Evolutionary conservation across 2,329 filamentous ascomycete species (phyloP).

Genomic region (Pseudopithomyces maydicus): DNA sequence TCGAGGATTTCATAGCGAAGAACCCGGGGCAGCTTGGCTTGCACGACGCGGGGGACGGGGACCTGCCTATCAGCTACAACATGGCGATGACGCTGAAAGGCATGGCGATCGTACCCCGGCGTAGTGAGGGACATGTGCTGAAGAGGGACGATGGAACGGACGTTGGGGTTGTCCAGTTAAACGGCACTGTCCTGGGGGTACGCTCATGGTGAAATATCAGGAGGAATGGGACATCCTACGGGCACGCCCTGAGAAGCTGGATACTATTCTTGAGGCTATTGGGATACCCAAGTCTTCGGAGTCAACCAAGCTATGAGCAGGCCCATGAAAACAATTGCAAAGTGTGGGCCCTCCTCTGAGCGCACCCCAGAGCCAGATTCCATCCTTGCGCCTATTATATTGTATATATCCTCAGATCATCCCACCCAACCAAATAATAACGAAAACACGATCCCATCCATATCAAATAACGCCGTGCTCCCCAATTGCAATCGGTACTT

Average conservation of each 20-base stretch:
- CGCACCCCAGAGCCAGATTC: no score
- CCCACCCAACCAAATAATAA: no score
- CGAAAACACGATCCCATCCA: no score
- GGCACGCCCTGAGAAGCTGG: conserved; percentile 47
- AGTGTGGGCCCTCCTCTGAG: no score
- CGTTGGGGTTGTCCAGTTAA: conserved; percentile 55
- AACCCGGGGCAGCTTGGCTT: conserved; percentile 36
- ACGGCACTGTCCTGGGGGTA: conserved; percentile 64
- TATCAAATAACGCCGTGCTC: no score
- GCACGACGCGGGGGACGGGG: conserved; percentile 37
- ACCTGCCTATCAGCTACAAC: conserved; percentile 61
- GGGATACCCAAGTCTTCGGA: conserved; percentile 36
- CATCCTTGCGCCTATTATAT: no score
- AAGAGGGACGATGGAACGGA: conserved; percentile 44
- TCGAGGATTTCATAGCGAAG: conserved; percentile 49
- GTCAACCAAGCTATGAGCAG: conserved; percentile 1
- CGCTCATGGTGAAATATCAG: conserved; percentile 63
- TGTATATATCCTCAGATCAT: no score
- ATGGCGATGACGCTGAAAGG: conserved; percentile 59
- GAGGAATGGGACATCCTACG: conserved; percentile 58
- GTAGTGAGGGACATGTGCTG: conserved; percentile 51
- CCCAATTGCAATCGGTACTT: no score
- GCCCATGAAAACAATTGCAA: not conserved
- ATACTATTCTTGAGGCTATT: conserved; percentile 48
- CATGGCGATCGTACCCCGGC: conserved; percentile 61